Evolutionary conservation across 306 rosid species (phyloP), one percentile per base, ranked within the genome.

Genomic region (Styphnolobium japonicum): DNA sequence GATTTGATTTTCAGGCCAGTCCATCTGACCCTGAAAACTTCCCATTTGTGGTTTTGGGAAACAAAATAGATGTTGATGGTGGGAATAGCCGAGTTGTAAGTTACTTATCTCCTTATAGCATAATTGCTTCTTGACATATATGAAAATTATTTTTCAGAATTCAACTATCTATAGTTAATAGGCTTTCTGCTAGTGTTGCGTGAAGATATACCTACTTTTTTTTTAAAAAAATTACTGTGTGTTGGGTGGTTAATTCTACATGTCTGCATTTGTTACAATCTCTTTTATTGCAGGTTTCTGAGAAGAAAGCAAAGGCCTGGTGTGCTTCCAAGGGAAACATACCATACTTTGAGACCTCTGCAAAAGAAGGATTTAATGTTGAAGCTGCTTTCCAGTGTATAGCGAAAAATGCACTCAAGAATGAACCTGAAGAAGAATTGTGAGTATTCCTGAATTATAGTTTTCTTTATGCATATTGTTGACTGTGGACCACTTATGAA

Each of bases 251-350:
- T 52, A 62, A 61, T 33, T 80, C 39, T 56, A 49, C 77, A 46
- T 52, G 64, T 8, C 21, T 36, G 37, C 5, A 23, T 37, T 29
- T 37, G 51, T 69, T 33, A 21, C 55, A 43, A 65, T 67, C 19
- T 67, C 52, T 63, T 65, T 31, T 77, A 66, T 48, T 71, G 71
- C 79, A 95, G 99, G 87, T 95, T 78, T 95, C 98, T 77, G 98
- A 93, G 94, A 95, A 95, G 98, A 95, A 95, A 90, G 99, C 96
- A 34, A 95, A 90, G 88, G 98, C 99, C 52, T 95, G 99, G 99
- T 95, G 99, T 89, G 99, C 99, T 86, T 91, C 99, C 60, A 95
- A 95, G 89, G 99, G 99, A 82, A 93, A 95, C 85, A 93, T 96
- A 37, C 99, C 99, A 6, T 93, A 93, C 87, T 93, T 96, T 51